A percentile compares a stretch with the other conserved stretches of the same genome.
Evolutionary conservation across 176 grass and related monocot genomes (phyloP).

Genomic region (Oryza officinalis): DNA sequence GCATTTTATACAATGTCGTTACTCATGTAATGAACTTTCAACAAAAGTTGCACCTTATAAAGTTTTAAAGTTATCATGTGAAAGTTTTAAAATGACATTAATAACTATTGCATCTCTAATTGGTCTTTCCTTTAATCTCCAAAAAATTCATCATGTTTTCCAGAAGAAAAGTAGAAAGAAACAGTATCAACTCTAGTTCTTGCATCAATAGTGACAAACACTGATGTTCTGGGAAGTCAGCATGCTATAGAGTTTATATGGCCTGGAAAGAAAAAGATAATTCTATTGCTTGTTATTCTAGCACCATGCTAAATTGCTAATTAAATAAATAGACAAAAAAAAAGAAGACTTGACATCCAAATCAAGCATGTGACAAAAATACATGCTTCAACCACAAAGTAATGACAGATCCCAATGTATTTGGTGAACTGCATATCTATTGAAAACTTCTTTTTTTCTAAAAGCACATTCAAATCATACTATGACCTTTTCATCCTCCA

Average conservation of each 20-base stretch:
- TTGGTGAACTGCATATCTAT: neutral
- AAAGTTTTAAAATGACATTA: neutral
- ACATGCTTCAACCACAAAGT: neutral
- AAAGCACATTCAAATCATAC: neutral
- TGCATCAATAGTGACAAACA: neutral
- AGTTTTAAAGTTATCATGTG: neutral
- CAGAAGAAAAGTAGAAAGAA: neutral
- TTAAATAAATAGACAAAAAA: neutral
- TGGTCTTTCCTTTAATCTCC: neutral
- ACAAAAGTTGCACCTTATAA: neutral
- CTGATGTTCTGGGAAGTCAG: neutral
- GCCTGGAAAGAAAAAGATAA: neutral
- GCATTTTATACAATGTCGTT: neutral
- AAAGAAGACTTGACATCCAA: neutral
- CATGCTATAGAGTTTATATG: neutral
- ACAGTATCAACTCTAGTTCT: neutral
- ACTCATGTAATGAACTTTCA: neutral
- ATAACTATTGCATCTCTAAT: neutral
- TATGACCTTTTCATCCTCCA: slow-evolving; percentile 46
- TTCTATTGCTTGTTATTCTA: neutral
- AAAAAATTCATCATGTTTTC: too few species aligned
- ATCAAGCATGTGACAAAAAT: neutral
- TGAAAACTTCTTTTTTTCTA: neutral
- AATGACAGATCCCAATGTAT: neutral
- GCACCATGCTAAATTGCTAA: too few species aligned